Evolutionary conservation across 345 rosid genomes (phyloP), one percentile per base, ranked within the genome.

Genomic region (Gynandropsis gynandra): DNA sequence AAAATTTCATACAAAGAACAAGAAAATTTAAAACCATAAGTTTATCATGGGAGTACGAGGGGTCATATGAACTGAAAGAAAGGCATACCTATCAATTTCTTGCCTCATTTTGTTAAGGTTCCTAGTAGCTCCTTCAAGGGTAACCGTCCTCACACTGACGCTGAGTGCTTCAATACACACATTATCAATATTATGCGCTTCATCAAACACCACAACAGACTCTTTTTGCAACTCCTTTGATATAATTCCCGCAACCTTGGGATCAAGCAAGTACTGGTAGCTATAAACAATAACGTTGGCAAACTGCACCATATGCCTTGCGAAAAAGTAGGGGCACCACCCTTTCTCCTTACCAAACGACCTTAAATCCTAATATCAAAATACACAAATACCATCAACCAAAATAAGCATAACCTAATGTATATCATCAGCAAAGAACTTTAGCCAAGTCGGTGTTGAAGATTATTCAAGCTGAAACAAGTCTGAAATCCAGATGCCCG

Each of bases 101-200:
- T 79, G 85, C 42, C 64, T 70, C 46, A 87, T 85, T 66, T 76
- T 73, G 29, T 66, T 67, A 43, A 92, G 85, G 73, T 92, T 87
- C 74, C 98, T 74, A 10, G 81, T 72, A 58, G 98, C 97, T 19
- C 98, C 97, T 52, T 92, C 98, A 42, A 92, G 84, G 2, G 98
- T 87, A 67, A 81, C 87, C 66, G 76, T 84, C 63, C 98, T 80
- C 57, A 87, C 95, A 54, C 79, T 77, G 49, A 92, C 98, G 65
- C 98, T 87, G 38, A 92, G 95, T 12, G 97, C 95, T 75, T 92
- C 98, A 42, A 92, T 87, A 61, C 98, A 92, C 53, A 87, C 97
- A 51, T 92, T 92, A 43, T 87, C 98, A 10, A 92, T 92, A 65
- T 87, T 92, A 72, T 92, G 98, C 1, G 97, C 98, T 78, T 92